A percentile compares a stretch with the other conserved stretches of the same genome.
Conservation (phyloP, 257 asterid species). For the Prunella vulgaris region DNA sequence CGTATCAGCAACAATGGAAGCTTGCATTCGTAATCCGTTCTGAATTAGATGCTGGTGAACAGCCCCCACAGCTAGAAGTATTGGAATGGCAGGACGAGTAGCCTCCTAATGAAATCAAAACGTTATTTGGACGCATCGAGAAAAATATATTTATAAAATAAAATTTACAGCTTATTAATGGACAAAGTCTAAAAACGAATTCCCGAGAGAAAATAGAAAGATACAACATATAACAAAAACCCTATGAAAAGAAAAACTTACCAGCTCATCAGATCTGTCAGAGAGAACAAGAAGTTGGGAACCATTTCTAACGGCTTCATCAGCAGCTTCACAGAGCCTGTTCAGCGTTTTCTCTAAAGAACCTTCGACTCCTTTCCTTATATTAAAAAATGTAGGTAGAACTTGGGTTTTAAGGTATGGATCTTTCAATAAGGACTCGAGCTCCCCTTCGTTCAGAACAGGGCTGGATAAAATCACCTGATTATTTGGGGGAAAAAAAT, state of each 20-base stretch:
- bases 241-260: slow-evolving; percentile 30
- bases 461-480: slow-evolving; percentile 90
- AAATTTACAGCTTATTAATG: neutral
- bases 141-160: neutral
- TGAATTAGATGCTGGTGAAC: slow-evolving; percentile 99
- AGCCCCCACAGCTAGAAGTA: slow-evolving; percentile 98
- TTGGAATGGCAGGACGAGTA: slow-evolving; percentile 95
- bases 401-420: slow-evolving; percentile 71
- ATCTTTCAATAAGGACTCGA: slow-evolving; percentile 83
- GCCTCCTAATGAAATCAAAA: slow-evolving; percentile 59
- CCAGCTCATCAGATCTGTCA: slow-evolving; percentile 94
- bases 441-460: slow-evolving; percentile 93
- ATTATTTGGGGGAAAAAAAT: neutral
- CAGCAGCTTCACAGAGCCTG: slow-evolving; percentile 97
- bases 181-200: neutral
- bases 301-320: slow-evolving; percentile 99
- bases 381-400: slow-evolving; percentile 68
- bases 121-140: slow-evolving; percentile 13
- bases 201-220: slow-evolving; percentile 2
- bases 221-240: neutral
- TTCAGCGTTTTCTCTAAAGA: slow-evolving; percentile 66
- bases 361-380: slow-evolving; percentile 89
- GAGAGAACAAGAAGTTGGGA: slow-evolving; percentile 94
- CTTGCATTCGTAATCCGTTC: slow-evolving; percentile 94
- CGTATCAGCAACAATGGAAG: slow-evolving; percentile 96